Evolutionary conservation across 495 filamentous ascomycete genomes (phyloP).

Genomic region (Sporormia fimetaria): DNA sequence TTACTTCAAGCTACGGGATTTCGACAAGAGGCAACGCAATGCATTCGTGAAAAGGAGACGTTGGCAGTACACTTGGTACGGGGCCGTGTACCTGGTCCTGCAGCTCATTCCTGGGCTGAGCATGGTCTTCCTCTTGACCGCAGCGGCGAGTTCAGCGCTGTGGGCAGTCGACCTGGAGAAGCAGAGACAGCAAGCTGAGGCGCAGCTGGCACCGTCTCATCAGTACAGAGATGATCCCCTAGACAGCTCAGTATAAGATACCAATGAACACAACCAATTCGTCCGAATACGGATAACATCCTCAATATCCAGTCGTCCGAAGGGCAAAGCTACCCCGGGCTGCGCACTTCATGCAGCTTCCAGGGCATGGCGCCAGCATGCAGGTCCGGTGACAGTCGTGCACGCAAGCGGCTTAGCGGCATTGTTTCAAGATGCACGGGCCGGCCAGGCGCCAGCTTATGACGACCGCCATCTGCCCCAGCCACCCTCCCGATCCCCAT

Average conservation of each 20-base stretch:
- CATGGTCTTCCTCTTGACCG: conserved; percentile 58
- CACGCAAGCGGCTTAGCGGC: no score
- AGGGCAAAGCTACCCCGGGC: no score
- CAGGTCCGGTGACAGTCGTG: no score
- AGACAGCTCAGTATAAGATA: conserved; percentile 2
- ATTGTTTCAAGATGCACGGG: no score
- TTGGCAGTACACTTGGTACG: conserved; percentile 56
- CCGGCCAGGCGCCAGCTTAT: no score
- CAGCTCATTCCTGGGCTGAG: conserved; percentile 52
- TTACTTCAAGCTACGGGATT: conserved; percentile 49
- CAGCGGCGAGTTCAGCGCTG: conserved; percentile 50
- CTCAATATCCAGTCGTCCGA: no score
- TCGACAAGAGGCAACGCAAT: conserved; percentile 48
- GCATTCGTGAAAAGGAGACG: conserved; percentile 41
- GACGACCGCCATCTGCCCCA: not conserved
- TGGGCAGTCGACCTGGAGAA: conserved; percentile 51
- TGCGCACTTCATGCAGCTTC: no score
- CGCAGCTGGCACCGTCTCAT: not conserved
- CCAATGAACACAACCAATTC: no score
- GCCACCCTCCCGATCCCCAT: not conserved
- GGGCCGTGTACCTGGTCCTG: conserved; percentile 47
- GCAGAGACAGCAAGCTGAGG: conserved; percentile 15
- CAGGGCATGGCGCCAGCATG: no score
- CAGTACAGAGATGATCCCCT: conserved; percentile 17
- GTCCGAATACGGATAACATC: no score